Conservation (phyloP, 1,284 basidiomycete genomes). For the Agaricales sp. region DNA sequence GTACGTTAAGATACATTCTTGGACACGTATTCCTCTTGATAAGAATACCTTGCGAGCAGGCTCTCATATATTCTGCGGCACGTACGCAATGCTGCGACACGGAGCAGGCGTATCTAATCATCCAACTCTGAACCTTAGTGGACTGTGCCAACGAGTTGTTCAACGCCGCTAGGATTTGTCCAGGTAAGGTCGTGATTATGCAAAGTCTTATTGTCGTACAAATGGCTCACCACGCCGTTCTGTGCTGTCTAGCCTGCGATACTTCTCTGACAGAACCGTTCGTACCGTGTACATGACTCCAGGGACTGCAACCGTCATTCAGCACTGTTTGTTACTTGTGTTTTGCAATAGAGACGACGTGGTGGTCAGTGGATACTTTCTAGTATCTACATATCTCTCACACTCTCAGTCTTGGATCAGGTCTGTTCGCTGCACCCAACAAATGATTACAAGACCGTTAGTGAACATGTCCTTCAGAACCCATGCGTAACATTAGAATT, state of each 20-base stretch:
- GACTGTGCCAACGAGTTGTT: constrained; percentile 80
- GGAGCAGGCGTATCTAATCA: not conserved
- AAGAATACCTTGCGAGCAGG: constrained; percentile 23
- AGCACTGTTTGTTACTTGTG: constrained; percentile 3
- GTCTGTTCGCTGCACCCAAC: constrained; percentile 70
- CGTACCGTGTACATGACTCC: no score
- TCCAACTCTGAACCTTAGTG: constrained; percentile 32
- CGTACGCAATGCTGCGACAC: constrained; percentile 14
- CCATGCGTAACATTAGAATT: constrained; percentile 12
- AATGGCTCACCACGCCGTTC: constrained; percentile 7
- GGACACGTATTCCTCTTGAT: not conserved
- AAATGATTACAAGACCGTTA: constrained; percentile 77
- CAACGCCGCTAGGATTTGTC: constrained; percentile 63
- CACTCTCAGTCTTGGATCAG: no score
- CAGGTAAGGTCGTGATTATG: constrained; percentile 31
- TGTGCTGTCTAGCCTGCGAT: constrained; percentile 58
- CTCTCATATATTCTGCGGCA: constrained; percentile 79
- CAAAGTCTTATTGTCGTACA: not conserved
- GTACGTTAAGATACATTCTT: constrained; percentile 21
- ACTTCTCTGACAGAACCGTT: constrained; percentile 71
- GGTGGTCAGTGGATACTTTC: constrained; percentile 62
- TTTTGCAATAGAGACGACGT: constrained; percentile 61
- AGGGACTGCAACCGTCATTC: no score
- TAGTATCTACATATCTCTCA: no score
- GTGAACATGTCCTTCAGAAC: constrained; percentile 27